Conservation (phyloP, 1,284 basidiomycete genomes). For the Ceratobasidium sp. region DNA sequence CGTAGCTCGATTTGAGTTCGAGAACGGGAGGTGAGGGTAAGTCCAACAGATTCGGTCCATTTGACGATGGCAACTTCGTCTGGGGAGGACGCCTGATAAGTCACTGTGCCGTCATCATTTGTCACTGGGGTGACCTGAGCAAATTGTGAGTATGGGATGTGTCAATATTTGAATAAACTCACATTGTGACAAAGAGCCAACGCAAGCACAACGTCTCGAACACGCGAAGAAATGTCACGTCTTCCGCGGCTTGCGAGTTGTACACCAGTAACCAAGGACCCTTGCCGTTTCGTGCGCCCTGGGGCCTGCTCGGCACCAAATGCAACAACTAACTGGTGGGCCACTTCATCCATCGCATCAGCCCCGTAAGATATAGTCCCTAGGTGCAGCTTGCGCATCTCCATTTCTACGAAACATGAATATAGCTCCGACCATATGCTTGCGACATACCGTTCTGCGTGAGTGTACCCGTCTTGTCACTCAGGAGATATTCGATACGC, state of each 20-base stretch:
- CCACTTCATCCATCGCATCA: constrained; percentile 98
- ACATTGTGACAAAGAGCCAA: constrained; percentile 97
- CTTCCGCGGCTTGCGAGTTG: constrained; percentile 83
- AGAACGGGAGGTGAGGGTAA: constrained; percentile 87
- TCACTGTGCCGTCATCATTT: constrained; percentile 91
- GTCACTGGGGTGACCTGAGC: constrained; percentile 89
- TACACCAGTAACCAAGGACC: constrained; percentile 69
- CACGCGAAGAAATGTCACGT: constrained; percentile 92
- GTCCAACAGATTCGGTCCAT: constrained; percentile 94
- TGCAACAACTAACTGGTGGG: constrained; percentile 82
- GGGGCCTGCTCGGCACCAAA: constrained; percentile 60
- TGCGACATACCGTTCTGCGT: constrained; percentile 86
- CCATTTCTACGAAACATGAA: constrained; percentile 78
- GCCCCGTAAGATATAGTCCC: constrained; percentile 97
- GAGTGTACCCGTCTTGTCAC: constrained; percentile 97
- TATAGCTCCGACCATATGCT: constrained; percentile 16
- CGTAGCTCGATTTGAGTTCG: constrained; percentile 84
- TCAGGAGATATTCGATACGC: constrained; percentile 92
- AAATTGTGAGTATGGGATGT: constrained; percentile 8
- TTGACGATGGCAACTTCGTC: constrained; percentile 99
- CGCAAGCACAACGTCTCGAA: constrained; percentile 93
- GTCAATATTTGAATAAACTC: constrained; percentile 45
- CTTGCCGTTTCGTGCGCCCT: constrained; percentile 32
- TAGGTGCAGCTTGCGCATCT: constrained; percentile 98
- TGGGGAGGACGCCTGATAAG: constrained; percentile 98